These are phyloP conservation scores for Dalbergia oliveri DNA, from an alignment of 306 rosid genomes.

Conservation along the genomic window DNA sequence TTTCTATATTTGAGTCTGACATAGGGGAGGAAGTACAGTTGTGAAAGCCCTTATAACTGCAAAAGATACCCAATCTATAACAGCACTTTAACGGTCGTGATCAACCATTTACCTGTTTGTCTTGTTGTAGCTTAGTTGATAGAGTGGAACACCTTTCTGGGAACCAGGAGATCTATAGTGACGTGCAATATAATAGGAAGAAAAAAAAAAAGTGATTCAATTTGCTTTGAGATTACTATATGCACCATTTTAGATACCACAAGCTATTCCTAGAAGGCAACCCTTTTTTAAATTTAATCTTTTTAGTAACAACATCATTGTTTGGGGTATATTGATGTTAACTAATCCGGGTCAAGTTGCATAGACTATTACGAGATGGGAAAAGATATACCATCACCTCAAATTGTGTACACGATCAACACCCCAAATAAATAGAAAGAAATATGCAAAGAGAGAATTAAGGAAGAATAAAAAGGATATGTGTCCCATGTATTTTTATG, in stretches of 20 bases:
- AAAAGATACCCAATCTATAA: constrained; percentile 56
- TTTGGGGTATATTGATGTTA: no score
- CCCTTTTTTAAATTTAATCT: neutral
- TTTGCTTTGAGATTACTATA: constrained; percentile 43
- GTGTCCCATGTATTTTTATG: no score
- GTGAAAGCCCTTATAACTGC: constrained; percentile 54
- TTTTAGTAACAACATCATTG: no score
- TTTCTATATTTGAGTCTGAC: constrained; percentile 52
- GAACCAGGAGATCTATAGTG: constrained; percentile 55
- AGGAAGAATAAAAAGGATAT: no score
- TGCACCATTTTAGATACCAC: constrained; percentile 19
- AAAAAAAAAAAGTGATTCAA: constrained; percentile 1
- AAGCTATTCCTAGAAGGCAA: neutral
- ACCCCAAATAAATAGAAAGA: no score
- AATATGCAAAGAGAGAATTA: no score
- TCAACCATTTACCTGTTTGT: constrained; percentile 52
- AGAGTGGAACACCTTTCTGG: constrained; percentile 51
- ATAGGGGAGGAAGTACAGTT: constrained; percentile 54
- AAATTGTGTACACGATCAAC: no score
- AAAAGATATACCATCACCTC: no score
- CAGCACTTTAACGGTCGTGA: constrained; percentile 62
- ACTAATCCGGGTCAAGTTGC: no score
- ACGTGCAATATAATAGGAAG: constrained; percentile 16
- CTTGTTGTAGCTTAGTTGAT: constrained; percentile 55
- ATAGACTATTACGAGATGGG: no score